phyloP scores from a whole-genome alignment of 1,139 yeast species.

The Pichia sp. region DNA sequence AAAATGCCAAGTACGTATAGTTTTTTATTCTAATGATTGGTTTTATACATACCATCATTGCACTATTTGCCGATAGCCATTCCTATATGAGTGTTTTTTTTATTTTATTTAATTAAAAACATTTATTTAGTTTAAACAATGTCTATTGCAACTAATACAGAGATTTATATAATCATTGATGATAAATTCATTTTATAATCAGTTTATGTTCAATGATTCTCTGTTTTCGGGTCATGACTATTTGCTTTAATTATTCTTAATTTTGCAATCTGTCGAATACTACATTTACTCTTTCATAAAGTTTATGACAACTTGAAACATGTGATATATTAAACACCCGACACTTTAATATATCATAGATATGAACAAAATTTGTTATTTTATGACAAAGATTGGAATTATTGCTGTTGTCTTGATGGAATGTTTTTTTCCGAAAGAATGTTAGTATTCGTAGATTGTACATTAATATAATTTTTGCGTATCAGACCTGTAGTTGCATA shows the following conservation, averaged over 20 bases:
- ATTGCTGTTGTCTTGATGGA: too few relatives aligned
- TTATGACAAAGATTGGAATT: too few relatives aligned
- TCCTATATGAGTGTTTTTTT: not conserved
- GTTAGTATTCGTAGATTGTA: too few relatives aligned
- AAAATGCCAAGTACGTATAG: constrained; percentile 15
- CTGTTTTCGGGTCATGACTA: not conserved
- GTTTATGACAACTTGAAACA: constrained; percentile 8
- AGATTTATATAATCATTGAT: not conserved
- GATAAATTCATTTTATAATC: too few relatives aligned
- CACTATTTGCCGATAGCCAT: not conserved
- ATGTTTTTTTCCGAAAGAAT: too few relatives aligned
- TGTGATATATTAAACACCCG: constrained; percentile 66
- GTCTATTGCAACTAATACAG: not conserved
- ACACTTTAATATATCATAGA: constrained; percentile 58
- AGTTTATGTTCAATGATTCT: not conserved
- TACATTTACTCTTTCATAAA: not conserved
- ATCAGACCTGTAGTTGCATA: not conserved
- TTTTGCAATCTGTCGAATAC: constrained; percentile 3
- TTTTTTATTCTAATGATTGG: too few relatives aligned
- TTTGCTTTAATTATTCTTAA: not conserved
- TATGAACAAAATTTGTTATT: too few relatives aligned
- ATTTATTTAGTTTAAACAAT: constrained; percentile 10
- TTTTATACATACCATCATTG: too few relatives aligned
- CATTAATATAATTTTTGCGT: too few relatives aligned
- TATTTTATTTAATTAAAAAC: not conserved